Evolutionary conservation across 495 filamentous ascomycete species (phyloP).

Genomic region (Hypoxylon lenormandii): DNA sequence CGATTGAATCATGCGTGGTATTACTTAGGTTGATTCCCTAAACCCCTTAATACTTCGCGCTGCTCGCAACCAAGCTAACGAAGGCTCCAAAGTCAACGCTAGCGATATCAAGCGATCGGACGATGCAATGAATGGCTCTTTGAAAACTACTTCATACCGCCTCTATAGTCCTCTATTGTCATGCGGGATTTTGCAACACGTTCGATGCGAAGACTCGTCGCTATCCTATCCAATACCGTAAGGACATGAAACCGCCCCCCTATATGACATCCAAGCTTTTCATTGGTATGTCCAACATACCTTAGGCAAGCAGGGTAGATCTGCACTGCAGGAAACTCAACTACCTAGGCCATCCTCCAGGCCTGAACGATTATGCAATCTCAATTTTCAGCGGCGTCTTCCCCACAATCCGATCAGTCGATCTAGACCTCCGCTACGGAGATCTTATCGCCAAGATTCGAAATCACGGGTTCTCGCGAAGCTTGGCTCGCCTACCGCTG

Average conservation of each 20-base stretch:
- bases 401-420: constrained; percentile 15
- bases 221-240: no score
- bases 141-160: not conserved
- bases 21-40: not conserved
- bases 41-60: not conserved
- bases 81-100: not conserved
- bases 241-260: no score
- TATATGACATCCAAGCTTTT: not conserved
- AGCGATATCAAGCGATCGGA: constrained; percentile 2
- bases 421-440: constrained; percentile 19
- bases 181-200: not conserved
- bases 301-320: not conserved
- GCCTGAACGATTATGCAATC: not conserved
- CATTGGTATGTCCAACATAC: not conserved
- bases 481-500: constrained; percentile 10
- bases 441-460: constrained; percentile 26
- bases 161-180: not conserved
- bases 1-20: no score
- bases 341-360: constrained; percentile 1
- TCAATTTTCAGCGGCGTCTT: not conserved
- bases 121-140: not conserved
- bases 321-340: not conserved
- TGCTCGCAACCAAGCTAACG: not conserved
- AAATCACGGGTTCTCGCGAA: constrained; percentile 34
- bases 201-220: constrained; percentile 12